Percentiles rank a stretch among this genome's conserved stretches.
phyloP scores from a whole-genome alignment of 768 basidiomycete species.

The Boletus rubescentipes region DNA sequence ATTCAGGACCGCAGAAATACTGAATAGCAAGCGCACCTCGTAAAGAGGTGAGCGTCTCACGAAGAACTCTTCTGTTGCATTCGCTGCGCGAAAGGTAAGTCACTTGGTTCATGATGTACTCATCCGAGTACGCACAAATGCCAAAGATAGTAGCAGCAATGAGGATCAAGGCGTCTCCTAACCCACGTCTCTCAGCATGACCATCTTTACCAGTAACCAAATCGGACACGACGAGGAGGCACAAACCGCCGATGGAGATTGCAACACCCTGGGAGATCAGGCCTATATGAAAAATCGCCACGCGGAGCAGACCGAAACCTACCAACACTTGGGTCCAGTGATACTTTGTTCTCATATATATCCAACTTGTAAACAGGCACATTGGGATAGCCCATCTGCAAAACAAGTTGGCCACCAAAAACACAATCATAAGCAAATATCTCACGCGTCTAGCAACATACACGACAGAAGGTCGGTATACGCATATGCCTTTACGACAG shows the following conservation, averaged over 20 bases:
- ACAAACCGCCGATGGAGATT: conserved; percentile 72
- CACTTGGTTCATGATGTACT: background rate
- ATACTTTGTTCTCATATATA: conserved; percentile 76
- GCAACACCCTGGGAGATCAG: conserved; percentile 53
- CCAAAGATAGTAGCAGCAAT: conserved; percentile 84
- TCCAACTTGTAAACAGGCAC: conserved; percentile 76
- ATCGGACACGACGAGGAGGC: conserved; percentile 77
- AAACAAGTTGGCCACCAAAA: background rate
- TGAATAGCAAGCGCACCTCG: conserved; percentile 44
- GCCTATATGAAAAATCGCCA: background rate
- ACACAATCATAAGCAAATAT: background rate
- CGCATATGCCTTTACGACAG: conserved; percentile 57
- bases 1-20: background rate
- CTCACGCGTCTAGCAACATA: conserved; percentile 87
- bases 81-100: conserved; percentile 48
- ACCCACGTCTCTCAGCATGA: conserved; percentile 57
- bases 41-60: conserved; percentile 79
- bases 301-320: conserved; percentile 9
- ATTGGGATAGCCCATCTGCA: conserved; percentile 84
- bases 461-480: conserved; percentile 86
- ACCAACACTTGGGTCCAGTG: conserved; percentile 84
- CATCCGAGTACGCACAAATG: conserved; percentile 53
- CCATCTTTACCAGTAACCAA: conserved; percentile 73
- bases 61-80: conserved; percentile 86
- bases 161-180: conserved; percentile 84